These are phyloP conservation scores for Blastocystis sp. DNA, from an alignment of 352 stramenopile species.

Conservation along the genomic window DNA sequence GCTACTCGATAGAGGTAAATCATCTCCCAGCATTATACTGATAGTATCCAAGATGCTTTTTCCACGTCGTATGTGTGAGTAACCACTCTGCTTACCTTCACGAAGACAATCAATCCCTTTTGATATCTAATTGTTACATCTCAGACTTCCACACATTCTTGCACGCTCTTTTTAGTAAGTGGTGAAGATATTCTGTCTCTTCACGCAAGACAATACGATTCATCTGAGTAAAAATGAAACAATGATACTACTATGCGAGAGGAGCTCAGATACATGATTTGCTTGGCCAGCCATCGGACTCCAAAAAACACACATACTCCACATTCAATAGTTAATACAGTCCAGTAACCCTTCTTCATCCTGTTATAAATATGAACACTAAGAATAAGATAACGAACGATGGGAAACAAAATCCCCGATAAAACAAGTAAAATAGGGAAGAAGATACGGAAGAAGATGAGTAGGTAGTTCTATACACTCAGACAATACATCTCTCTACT, in stretches of 20 bases:
- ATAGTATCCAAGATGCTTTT: neutral
- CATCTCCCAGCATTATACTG: neutral
- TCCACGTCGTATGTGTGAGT: neutral
- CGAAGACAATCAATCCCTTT: neutral
- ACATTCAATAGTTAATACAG: neutral
- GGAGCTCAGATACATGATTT: constrained; percentile 27
- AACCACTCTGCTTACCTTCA: neutral
- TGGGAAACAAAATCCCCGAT: neutral
- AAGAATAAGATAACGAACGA: neutral
- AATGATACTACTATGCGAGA: neutral
- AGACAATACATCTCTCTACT: too few relatives aligned
- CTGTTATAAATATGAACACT: too few relatives aligned
- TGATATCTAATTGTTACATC: neutral
- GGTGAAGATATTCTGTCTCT: neutral
- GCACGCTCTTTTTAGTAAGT: neutral
- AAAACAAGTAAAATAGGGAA: neutral
- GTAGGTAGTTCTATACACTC: too few relatives aligned
- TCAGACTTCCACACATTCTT: neutral
- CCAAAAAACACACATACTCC: neutral
- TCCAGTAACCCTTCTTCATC: neutral
- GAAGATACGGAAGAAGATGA: too few relatives aligned
- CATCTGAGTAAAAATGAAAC: neutral
- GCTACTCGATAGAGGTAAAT: neutral
- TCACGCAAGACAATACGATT: constrained; percentile 5
- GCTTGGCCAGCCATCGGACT: neutral